Conservation (phyloP, 73 alveolate species). For the Stentor coeruleus region DNA sequence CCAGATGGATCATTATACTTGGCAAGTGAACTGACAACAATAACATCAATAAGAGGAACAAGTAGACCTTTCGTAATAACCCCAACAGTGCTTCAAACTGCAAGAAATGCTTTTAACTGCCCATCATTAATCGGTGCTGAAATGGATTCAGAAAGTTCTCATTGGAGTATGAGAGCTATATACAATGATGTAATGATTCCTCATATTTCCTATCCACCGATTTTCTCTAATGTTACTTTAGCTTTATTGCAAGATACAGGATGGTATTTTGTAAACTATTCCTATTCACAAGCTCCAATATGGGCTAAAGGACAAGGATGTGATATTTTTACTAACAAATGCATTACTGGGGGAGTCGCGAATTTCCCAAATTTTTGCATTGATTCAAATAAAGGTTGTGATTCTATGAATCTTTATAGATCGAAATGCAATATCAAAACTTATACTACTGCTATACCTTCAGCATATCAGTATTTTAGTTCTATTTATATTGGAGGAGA, state of each 20-base stretch:
- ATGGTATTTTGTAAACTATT: background rate
- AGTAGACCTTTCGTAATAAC: background rate
- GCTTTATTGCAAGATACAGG: constrained; percentile 21
- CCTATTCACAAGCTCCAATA: background rate
- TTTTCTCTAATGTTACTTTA: background rate
- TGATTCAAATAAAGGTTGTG: background rate
- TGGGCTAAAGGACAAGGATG: background rate
- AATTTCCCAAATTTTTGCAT: background rate
- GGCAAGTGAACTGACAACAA: too few species aligned
- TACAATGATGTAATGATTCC: background rate
- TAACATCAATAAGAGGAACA: background rate
- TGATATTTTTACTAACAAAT: background rate
- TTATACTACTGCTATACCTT: background rate
- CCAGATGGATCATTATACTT: background rate
- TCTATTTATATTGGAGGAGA: too few species aligned
- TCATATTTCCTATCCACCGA: background rate
- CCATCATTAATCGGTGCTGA: background rate
- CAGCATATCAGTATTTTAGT: background rate
- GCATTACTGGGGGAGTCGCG: background rate
- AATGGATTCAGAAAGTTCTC: constrained; percentile 10
- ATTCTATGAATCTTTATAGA: background rate
- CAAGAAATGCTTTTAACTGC: background rate
- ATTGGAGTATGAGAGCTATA: background rate
- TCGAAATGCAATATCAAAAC: background rate
- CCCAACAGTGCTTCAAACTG: constrained; percentile 11